Evolutionary conservation across 2,329 filamentous ascomycete genomes (phyloP).

Genomic region (Verruconis gallopava): DNA sequence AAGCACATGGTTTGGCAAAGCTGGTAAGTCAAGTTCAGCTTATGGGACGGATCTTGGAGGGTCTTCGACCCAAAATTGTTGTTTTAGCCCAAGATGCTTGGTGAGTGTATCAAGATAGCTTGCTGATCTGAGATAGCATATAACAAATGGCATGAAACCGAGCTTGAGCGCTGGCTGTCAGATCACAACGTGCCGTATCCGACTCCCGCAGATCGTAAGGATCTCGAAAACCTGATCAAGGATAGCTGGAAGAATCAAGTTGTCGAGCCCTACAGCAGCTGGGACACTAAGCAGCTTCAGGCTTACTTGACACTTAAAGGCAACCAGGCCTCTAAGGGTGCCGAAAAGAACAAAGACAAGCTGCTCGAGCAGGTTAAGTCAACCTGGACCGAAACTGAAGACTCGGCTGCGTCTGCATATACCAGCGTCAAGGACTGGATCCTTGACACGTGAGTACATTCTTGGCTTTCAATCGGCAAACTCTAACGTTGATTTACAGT

Average conservation of each 20-base stretch:
- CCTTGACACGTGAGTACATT: conserved; percentile 54
- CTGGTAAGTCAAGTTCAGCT: conserved; percentile 63
- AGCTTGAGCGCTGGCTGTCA: conserved; percentile 91
- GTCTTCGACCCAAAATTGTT: neutral
- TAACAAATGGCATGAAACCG: conserved; percentile 98
- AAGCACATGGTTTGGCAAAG: conserved; percentile 75
- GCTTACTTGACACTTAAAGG: conserved; percentile 60
- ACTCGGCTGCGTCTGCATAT: conserved; percentile 61
- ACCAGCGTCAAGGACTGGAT: conserved; percentile 75
- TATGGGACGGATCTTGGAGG: no score
- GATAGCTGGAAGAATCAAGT: conserved; percentile 77
- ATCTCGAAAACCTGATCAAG: conserved; percentile 82
- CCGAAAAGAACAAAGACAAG: conserved; percentile 55
- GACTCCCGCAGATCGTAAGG: conserved; percentile 80
- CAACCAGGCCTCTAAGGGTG: conserved; percentile 51
- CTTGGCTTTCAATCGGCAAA: neutral
- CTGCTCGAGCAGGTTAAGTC: conserved; percentile 56
- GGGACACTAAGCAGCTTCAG: conserved; percentile 57
- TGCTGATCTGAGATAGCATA: conserved; percentile 68
- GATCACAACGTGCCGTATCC: conserved; percentile 88
- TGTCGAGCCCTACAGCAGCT: conserved; percentile 60
- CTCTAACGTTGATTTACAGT: conserved; percentile 36
- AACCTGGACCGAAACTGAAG: conserved; percentile 67
- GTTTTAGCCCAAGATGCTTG: conserved; percentile 13
- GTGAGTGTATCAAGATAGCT: conserved; percentile 19